phyloP scores from a whole-genome alignment of 2,329 filamentous ascomycete genomes.

The Colletotrichum sp. region DNA sequence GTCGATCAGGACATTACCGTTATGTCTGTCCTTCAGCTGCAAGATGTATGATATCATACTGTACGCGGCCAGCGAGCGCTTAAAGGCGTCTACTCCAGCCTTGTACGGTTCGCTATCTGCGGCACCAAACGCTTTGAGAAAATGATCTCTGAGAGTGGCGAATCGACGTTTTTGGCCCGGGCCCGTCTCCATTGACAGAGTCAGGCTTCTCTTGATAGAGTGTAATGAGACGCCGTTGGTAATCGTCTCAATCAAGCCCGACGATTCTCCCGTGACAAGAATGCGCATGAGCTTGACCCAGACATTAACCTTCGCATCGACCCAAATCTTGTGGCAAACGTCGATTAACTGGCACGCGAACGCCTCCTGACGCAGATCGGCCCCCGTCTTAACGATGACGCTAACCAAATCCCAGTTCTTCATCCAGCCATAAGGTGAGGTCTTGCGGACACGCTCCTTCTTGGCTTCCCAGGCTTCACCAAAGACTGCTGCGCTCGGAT shows the following conservation, averaged over 20 bases:
- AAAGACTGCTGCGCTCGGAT: constrained; percentile 85
- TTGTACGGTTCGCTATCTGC: constrained; percentile 72
- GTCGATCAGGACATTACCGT: constrained; percentile 86
- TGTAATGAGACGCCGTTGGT: constrained; percentile 89
- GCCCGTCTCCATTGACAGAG: constrained; percentile 75
- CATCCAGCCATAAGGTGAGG: constrained; percentile 87
- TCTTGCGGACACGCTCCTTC: constrained; percentile 82
- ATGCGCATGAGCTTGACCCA: constrained; percentile 92
- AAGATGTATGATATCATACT: constrained; percentile 85
- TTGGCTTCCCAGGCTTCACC: constrained; percentile 87
- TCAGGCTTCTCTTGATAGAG: constrained; percentile 82
- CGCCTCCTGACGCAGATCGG: constrained; percentile 82
- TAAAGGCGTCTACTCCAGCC: constrained; percentile 79
- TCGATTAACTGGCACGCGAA: constrained; percentile 86
- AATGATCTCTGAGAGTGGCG: constrained; percentile 82
- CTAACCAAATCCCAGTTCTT: constrained; percentile 89
- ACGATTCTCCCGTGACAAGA: constrained; percentile 83
- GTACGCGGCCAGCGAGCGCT: constrained; percentile 82
- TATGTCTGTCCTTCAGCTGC: constrained; percentile 86
- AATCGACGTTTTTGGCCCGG: constrained; percentile 72
- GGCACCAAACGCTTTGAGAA: constrained; percentile 78
- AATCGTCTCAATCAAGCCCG: constrained; percentile 85
- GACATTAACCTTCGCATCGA: constrained; percentile 75
- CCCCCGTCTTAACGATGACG: constrained; percentile 87
- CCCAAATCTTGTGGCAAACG: constrained; percentile 83